Percentiles rank a stretch among this genome's conserved stretches.
phyloP scores from a whole-genome alignment of 371 early-diverging fungal genomes.

The Mucor mucedo region DNA sequence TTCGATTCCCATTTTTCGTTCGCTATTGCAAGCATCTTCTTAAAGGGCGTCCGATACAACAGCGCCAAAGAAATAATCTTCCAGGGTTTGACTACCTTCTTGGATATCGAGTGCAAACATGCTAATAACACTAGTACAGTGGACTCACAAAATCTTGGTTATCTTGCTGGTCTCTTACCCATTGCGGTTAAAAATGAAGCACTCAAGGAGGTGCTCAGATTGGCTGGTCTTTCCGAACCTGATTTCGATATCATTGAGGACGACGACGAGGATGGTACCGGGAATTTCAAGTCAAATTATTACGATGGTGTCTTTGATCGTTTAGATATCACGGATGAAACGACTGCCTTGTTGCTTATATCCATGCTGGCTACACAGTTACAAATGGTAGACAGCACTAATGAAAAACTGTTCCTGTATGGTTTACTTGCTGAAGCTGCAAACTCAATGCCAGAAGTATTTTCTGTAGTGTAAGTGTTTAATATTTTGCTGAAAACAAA shows the following conservation, averaged over 20 bases:
- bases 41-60: slow-evolving; percentile 83
- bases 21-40: slow-evolving; percentile 79
- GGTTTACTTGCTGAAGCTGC: slow-evolving; percentile 84
- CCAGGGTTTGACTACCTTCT: slow-evolving; percentile 70
- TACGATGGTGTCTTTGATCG: slow-evolving; percentile 71
- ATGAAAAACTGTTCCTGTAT: slow-evolving; percentile 86
- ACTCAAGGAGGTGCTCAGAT: slow-evolving; percentile 64
- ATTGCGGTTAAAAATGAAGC: slow-evolving; percentile 68
- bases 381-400: slow-evolving; percentile 81
- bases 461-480: slow-evolving; percentile 70
- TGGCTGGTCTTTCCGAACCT: slow-evolving; percentile 54
- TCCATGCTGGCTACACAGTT: slow-evolving; percentile 83
- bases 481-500: not conserved
- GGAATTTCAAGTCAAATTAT: slow-evolving; percentile 33
- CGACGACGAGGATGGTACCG: slow-evolving; percentile 42
- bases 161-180: slow-evolving; percentile 76
- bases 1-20: slow-evolving; percentile 89
- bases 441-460: slow-evolving; percentile 74
- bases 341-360: slow-evolving; percentile 73
- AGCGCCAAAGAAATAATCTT: slow-evolving; percentile 76
- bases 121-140: slow-evolving; percentile 22
- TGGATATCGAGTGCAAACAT: slow-evolving; percentile 74
- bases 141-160: slow-evolving; percentile 72
- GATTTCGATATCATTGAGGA: slow-evolving; percentile 36
- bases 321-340: slow-evolving; percentile 69